A percentile compares a stretch with the other conserved stretches of the same genome.
Conservation (phyloP, 1,139 yeast genomes). For the Nakaseomyces glabratus region DNA sequence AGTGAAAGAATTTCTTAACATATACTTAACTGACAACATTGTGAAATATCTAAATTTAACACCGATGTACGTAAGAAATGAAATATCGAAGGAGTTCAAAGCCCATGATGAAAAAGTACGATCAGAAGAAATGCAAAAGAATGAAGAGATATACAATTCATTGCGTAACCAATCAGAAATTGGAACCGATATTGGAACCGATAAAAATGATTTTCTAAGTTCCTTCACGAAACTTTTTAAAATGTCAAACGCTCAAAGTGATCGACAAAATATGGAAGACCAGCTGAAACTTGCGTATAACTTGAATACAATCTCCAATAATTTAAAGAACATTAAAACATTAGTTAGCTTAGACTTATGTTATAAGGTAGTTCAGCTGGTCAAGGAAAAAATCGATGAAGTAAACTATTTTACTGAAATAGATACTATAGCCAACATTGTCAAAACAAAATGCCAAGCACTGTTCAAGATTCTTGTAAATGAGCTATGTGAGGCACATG, state of each 20-base stretch:
- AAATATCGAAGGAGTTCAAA: constrained; percentile 28
- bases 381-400: constrained; percentile 36
- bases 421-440: constrained; percentile 19
- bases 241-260: constrained; percentile 37
- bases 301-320: constrained; percentile 40
- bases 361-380: constrained; percentile 36
- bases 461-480: constrained; percentile 60
- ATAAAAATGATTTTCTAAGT: constrained; percentile 37
- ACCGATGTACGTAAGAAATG: constrained; percentile 30
- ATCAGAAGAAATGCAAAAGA: constrained; percentile 24
- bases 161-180: constrained; percentile 15
- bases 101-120: constrained; percentile 32
- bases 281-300: constrained; percentile 46
- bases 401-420: constrained; percentile 27
- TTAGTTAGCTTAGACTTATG: constrained; percentile 41
- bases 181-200: constrained; percentile 20
- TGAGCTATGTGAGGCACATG: constrained; percentile 60
- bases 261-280: constrained; percentile 32
- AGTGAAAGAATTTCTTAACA: constrained; percentile 28
- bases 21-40: constrained; percentile 34
- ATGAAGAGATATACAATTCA: constrained; percentile 22
- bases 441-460: constrained; percentile 38
- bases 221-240: constrained; percentile 55
- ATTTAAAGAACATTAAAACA: constrained; percentile 37
- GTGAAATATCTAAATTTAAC: constrained; percentile 36